Evolutionary conservation across 23 red algal species (phyloP).

Genomic region (Gracilaria domingensis): DNA sequence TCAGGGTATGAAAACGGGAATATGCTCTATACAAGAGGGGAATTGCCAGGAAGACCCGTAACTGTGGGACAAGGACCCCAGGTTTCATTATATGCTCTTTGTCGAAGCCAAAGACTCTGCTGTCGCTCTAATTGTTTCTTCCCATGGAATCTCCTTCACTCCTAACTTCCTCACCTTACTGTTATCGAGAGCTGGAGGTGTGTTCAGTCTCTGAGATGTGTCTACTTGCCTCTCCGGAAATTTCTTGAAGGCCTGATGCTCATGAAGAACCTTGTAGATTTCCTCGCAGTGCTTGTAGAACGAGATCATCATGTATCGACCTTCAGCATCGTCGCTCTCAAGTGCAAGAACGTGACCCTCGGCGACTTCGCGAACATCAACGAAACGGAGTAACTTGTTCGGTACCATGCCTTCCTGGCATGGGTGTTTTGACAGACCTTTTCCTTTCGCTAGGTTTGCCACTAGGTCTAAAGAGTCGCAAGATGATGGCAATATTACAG

Average conservation of each 20-base stretch:
- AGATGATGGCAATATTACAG: conserved; percentile 17
- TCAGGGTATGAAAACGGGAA: no score
- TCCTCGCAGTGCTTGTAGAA: conserved; percentile 39
- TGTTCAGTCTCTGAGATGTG: background rate
- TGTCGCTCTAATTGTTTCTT: conserved; percentile 34
- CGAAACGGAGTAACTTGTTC: conserved; percentile 22
- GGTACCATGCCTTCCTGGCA: conserved; percentile 35
- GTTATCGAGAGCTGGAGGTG: conserved; percentile 32
- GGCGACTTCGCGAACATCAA: conserved; percentile 47
- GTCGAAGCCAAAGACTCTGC: conserved; percentile 12
- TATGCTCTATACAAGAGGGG: no score
- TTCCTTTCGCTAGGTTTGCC: conserved; percentile 5
- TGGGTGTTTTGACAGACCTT: background rate
- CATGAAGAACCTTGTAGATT: conserved; percentile 23
- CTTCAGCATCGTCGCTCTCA: conserved; percentile 22
- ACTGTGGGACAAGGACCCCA: background rate
- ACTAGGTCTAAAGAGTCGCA: conserved; percentile 13
- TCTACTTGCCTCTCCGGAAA: conserved; percentile 1
- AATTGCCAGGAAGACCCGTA: no score
- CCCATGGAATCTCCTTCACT: conserved; percentile 43
- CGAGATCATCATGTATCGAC: conserved; percentile 41
- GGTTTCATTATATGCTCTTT: conserved; percentile 2
- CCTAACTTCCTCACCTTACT: conserved; percentile 46
- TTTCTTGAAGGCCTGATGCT: conserved; percentile 13
- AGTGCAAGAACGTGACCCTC: conserved; percentile 51